Percentiles rank a stretch among this genome's conserved stretches.
Conservation (phyloP, 2,329 filamentous ascomycete genomes). For the Colletotrichum sp. region DNA sequence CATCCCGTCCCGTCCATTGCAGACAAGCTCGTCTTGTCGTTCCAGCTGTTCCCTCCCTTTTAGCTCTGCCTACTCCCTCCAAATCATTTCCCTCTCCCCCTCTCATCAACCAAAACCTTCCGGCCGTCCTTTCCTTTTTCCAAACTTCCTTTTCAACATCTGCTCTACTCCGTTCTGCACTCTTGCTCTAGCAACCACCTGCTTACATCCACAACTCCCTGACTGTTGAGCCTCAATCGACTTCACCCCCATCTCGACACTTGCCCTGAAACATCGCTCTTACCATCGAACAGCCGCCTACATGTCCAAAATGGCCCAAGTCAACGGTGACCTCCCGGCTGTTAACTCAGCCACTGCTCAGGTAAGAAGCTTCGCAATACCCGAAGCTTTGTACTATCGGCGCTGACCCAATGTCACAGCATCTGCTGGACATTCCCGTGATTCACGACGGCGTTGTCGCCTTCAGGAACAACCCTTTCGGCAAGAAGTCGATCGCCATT, state of each 20-base stretch:
- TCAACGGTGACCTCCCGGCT: conserved; percentile 55
- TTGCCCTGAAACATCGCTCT: not conserved
- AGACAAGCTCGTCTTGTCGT: conserved; percentile 4
- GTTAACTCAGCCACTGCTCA: conserved; percentile 55
- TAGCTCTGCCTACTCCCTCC: conserved; percentile 13
- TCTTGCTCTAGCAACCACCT: not conserved
- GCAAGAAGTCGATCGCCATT: conserved; percentile 80
- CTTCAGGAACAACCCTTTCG: conserved; percentile 83
- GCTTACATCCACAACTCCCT: not conserved
- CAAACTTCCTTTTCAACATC: not conserved
- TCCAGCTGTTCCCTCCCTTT: conserved; percentile 9
- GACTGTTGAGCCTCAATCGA: not conserved
- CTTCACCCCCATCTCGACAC: not conserved
- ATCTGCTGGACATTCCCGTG: conserved; percentile 83
- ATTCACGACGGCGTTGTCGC: conserved; percentile 78
- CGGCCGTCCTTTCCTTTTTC: not conserved
- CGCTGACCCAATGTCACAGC: conserved; percentile 52
- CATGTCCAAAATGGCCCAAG: conserved; percentile 44
- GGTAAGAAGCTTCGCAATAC: conserved; percentile 38
- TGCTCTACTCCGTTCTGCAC: not conserved
- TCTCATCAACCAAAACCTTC: not conserved
- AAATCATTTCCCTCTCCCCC: not conserved
- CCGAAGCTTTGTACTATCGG: not conserved
- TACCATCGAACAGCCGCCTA: not conserved
- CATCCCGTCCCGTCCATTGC: not conserved